These are phyloP conservation scores for Rhodotorula diobovata DNA, from an alignment of 768 basidiomycete genomes.

Conservation along the genomic window DNA sequence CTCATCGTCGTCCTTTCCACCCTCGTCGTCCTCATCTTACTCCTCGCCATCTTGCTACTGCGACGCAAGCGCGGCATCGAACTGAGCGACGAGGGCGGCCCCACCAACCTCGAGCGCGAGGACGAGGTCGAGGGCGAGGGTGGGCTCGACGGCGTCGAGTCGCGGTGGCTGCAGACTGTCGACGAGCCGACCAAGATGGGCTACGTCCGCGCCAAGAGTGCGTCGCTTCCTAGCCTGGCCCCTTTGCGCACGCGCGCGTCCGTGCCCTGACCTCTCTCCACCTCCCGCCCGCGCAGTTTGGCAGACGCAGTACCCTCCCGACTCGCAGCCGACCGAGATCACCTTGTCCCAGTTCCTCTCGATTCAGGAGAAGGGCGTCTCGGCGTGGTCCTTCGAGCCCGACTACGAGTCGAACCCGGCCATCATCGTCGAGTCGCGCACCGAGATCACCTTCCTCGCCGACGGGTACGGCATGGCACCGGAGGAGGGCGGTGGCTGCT, in stretches of 20 bases:
- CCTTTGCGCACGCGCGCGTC: too few relatives aligned
- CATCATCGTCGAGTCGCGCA: constrained; percentile 86
- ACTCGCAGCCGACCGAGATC: constrained; percentile 95
- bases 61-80: constrained; percentile 58
- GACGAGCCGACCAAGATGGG: constrained; percentile 61
- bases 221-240: constrained; percentile 37
- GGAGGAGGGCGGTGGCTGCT: constrained; percentile 75
- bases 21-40: constrained; percentile 88
- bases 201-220: constrained; percentile 85
- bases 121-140: constrained; percentile 83
- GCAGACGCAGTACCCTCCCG: constrained; percentile 75
- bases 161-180: constrained; percentile 84
- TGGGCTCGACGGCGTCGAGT: constrained; percentile 85
- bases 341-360: constrained; percentile 97
- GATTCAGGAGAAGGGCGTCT: constrained; percentile 98
- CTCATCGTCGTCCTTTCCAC: constrained; percentile 89
- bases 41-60: constrained; percentile 80
- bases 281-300: constrained; percentile 44
- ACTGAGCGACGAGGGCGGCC: constrained; percentile 77
- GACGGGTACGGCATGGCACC: constrained; percentile 52
- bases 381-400: constrained; percentile 98
- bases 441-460: constrained; percentile 88
- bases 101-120: constrained; percentile 85
- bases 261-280: not conserved
- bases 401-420: constrained; percentile 86